Percentiles rank a stretch among this genome's conserved stretches.
Evolutionary conservation across 352 stramenopile species (phyloP).

Genomic region (Phytophthora niederhauseri): DNA sequence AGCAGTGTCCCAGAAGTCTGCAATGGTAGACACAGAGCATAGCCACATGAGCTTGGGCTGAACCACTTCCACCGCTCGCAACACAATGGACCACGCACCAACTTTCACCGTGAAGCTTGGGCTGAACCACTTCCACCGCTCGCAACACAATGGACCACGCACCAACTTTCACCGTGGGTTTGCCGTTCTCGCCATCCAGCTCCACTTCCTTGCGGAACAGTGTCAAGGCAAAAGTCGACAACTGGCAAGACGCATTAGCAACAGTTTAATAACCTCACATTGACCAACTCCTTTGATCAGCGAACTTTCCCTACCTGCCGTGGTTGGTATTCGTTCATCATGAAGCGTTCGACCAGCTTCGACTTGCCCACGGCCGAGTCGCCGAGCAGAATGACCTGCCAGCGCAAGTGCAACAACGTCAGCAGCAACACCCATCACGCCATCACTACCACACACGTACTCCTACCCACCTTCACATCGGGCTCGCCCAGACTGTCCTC

Average conservation of each 20-base stretch:
- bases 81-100: too few relatives aligned
- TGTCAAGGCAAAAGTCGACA: constrained; percentile 96
- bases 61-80: neutral
- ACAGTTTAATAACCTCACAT: neutral
- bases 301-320: constrained; percentile 52
- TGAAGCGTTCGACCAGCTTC: constrained; percentile 96
- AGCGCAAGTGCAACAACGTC: neutral
- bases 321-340: constrained; percentile 97
- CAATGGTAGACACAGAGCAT: neutral
- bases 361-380: constrained; percentile 96
- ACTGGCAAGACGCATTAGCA: constrained; percentile 36
- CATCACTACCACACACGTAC: neutral
- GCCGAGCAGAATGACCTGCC: constrained; percentile 92
- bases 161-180: constrained; percentile 73
- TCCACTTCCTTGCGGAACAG: constrained; percentile 94
- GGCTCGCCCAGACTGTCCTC: constrained; percentile 63
- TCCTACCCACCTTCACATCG: constrained; percentile 55
- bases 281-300: neutral
- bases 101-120: too few relatives aligned
- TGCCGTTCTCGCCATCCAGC: constrained; percentile 63
- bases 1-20: constrained; percentile 97
- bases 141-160: neutral
- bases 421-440: neutral
- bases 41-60: neutral
- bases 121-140: too few relatives aligned